Evolutionary conservation across 768 basidiomycete genomes (phyloP).

Genomic region (Podaxis rugospora): DNA sequence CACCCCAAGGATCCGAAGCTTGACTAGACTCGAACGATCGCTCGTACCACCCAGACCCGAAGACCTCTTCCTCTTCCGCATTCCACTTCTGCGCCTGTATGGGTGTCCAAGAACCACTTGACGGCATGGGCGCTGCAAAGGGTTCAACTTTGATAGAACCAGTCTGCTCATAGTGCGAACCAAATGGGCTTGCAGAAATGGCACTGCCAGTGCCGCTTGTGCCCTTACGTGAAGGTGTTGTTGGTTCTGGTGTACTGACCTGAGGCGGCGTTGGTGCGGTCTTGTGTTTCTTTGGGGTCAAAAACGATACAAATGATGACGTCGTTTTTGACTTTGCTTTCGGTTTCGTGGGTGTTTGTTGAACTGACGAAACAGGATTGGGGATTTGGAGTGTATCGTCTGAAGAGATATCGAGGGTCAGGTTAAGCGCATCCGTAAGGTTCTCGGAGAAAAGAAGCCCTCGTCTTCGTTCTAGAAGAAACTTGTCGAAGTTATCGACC

Average conservation of each 20-base stretch:
- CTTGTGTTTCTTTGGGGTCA: conserved; percentile 73
- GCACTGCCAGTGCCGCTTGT: conserved; percentile 10
- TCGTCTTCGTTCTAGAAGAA: conserved; percentile 78
- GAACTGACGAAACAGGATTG: conserved; percentile 22
- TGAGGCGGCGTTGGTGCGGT: conserved; percentile 22
- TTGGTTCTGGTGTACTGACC: conserved; percentile 32
- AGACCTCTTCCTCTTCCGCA: conserved; percentile 69
- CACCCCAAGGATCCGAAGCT: conserved; percentile 11
- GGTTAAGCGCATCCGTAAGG: conserved; percentile 80
- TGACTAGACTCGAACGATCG: neutral
- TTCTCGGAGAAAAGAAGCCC: conserved; percentile 92
- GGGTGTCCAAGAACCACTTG: conserved; percentile 63
- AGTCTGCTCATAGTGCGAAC: conserved; percentile 79
- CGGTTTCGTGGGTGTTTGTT: conserved; percentile 23
- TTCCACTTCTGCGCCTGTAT: conserved; percentile 47
- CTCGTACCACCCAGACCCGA: conserved; percentile 48
- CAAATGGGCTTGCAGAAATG: conserved; percentile 73
- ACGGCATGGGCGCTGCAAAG: conserved; percentile 55
- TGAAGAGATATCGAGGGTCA: conserved; percentile 61
- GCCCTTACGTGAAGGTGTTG: conserved; percentile 40
- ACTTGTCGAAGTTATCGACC: conserved; percentile 80
- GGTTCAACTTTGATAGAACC: conserved; percentile 67
- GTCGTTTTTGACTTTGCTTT: conserved; percentile 52
- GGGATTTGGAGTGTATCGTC: conserved; percentile 26
- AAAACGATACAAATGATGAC: conserved; percentile 67